Percentiles rank a stretch among this genome's conserved stretches.
Evolutionary conservation across 2,329 filamentous ascomycete species (phyloP).

Genomic region (Aspergillus terreus): DNA sequence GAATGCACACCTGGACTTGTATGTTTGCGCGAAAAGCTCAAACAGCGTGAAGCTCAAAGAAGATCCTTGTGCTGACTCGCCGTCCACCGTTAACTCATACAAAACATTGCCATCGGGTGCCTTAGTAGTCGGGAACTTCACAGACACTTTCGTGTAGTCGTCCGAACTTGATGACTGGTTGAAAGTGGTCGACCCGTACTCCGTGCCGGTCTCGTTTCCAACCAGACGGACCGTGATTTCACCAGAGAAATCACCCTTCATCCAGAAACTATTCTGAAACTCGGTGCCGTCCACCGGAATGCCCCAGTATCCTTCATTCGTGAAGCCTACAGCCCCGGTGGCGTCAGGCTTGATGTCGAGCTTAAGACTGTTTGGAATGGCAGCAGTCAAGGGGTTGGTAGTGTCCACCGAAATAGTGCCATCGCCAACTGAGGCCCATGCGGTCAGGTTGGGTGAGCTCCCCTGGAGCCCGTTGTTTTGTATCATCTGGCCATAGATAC

Average conservation of each 20-base stretch:
- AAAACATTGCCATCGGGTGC: slow-evolving; percentile 14
- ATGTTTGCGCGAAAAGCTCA: slow-evolving; percentile 17
- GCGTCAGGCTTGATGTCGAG: slow-evolving; percentile 24
- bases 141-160: slow-evolving; percentile 15
- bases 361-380: slow-evolving; percentile 51
- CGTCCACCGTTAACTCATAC: slow-evolving; percentile 15
- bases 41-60: slow-evolving; percentile 18
- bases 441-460: slow-evolving; percentile 41
- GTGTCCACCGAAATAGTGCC: slow-evolving; percentile 48
- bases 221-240: slow-evolving; percentile 16
- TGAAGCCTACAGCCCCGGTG: slow-evolving; percentile 31
- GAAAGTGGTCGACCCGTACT: slow-evolving; percentile 17
- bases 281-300: slow-evolving; percentile 19
- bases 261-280: slow-evolving; percentile 21
- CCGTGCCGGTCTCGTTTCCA: slow-evolving; percentile 12
- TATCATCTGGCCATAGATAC: slow-evolving; percentile 68
- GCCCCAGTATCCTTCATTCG: slow-evolving; percentile 39
- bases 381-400: slow-evolving; percentile 49
- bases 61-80: slow-evolving; percentile 6
- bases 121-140: slow-evolving; percentile 14
- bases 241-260: slow-evolving; percentile 19
- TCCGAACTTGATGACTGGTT: slow-evolving; percentile 10
- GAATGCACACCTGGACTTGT: slow-evolving; percentile 10
- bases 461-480: slow-evolving; percentile 68
- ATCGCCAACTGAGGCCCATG: slow-evolving; percentile 45